Percentiles rank a stretch among this genome's conserved stretches.
Conservation (phyloP, 768 basidiomycete species). For the Calocybe cyanea region DNA sequence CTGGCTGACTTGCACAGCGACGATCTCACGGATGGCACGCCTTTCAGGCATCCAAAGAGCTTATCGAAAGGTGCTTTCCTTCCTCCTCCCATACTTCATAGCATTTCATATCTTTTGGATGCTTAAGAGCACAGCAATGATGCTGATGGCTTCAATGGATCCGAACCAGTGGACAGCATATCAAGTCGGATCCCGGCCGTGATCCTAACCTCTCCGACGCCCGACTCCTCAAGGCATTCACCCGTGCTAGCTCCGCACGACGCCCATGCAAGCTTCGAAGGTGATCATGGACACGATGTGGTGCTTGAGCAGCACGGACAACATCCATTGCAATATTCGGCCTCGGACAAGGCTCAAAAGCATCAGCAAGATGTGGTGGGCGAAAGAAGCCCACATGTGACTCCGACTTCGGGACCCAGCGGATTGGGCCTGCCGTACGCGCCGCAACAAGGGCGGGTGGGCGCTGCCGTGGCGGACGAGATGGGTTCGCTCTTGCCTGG, state of each 20-base stretch:
- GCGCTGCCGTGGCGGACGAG: not conserved
- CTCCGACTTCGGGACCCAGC: not conserved
- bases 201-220: slow-evolving; percentile 13
- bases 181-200: slow-evolving; percentile 7
- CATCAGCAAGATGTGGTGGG: no score
- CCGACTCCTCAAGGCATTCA: slow-evolving; percentile 6
- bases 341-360: no score
- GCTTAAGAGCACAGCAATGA: not conserved
- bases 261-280: not conserved
- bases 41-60: slow-evolving; percentile 1
- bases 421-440: slow-evolving; percentile 1
- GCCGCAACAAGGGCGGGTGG: no score
- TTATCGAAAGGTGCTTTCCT: slow-evolving; percentile 2
- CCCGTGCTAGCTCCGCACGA: not conserved
- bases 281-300: not conserved
- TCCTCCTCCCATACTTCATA: no score
- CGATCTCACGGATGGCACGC: not conserved
- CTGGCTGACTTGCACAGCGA: not conserved
- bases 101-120: not conserved
- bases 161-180: not conserved
- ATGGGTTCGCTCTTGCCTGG: not conserved
- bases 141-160: not conserved
- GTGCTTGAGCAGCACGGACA: no score
- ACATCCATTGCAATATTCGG: no score
- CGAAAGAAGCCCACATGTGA: not conserved